Conservation (phyloP, 2,329 filamentous ascomycete genomes). For the Pestalotiopsis sp. region DNA sequence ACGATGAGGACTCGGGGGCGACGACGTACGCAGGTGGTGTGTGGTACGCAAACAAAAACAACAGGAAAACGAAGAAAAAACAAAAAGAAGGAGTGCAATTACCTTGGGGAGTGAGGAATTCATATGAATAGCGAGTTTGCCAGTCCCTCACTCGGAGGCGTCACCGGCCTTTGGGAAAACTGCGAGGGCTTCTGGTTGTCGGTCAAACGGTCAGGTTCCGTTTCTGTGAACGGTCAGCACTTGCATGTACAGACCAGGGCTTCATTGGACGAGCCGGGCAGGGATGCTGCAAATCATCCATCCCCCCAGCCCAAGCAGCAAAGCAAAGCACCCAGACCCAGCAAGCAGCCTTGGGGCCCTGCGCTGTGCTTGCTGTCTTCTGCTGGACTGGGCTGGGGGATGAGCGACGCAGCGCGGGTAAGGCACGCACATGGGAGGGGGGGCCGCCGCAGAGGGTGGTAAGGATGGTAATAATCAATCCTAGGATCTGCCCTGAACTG, state of each 20-base stretch:
- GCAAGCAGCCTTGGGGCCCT: neutral
- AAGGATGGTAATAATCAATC: neutral
- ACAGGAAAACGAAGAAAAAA: neutral
- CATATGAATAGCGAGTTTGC: constrained; percentile 13
- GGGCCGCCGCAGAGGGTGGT: constrained; percentile 2
- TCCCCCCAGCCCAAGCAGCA: neutral
- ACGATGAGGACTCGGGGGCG: neutral
- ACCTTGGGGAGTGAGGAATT: constrained; percentile 15
- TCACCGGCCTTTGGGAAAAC: neutral
- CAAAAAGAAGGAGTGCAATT: neutral
- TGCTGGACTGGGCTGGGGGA: too few relatives aligned
- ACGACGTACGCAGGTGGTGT: neutral
- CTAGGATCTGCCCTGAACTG: constrained; percentile 11
- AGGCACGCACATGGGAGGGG: constrained; percentile 7
- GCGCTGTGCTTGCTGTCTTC: too few relatives aligned
- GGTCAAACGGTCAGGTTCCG: constrained; percentile 5
- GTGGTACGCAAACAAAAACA: neutral
- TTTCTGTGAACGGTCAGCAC: constrained; percentile 12
- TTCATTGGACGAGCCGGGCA: neutral
- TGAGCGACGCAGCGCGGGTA: constrained; percentile 1
- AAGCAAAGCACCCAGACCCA: neutral
- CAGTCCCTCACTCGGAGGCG: constrained; percentile 8
- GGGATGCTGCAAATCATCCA: constrained; percentile 11
- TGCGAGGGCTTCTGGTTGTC: neutral
- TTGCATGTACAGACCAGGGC: constrained; percentile 1